Evolutionary conservation across 352 stramenopile species (phyloP), one percentile per base, ranked within the genome.

Genomic region (Pythium phragmitis): DNA sequence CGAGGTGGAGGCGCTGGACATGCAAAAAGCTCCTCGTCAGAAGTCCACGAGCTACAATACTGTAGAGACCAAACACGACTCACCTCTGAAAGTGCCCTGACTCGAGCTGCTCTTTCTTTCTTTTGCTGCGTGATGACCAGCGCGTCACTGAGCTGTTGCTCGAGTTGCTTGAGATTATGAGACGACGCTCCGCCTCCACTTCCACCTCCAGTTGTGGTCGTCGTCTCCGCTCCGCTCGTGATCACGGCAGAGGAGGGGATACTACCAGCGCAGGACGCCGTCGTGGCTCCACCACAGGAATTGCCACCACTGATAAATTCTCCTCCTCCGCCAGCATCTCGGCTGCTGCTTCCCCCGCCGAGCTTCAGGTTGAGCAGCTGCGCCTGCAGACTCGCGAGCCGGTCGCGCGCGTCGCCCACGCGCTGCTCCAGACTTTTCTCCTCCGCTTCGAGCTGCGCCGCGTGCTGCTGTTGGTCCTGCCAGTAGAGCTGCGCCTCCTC

Each of bases 331-430:
- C 39, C 39, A 46, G 39, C 39, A 16, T 60, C 43, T 50, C n/a
- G 21, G 39, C 46, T 52, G 17, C 42, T 54, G 28, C n/a, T 63
- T 28, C 49, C 53, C 17, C 52, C 82, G 1, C 80, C 82, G 16
- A 94, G 82, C 60, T 91, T 91, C 19, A 94, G 65, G 46, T 85
- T 89, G 30, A 88, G 70, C 23, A 92, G 79, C 17, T 90, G 69
- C 23, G 76, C 56, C 46, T 89, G 83, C 14, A 94, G 58, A 9
- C 57, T 54, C 47, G 79, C 76, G 21, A 94, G 65, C 21, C 75
- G 69, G n/a, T 90, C 77, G 16, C 82, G 83, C 33, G 74, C 78
- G 36, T 91, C 82, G 7, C 57, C 51, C 28, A 94, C 81, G 30
- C 80, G 79, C 41, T 83, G 67, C 57, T 92, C 85, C 19, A 76